Evolutionary conservation across 129 eudicot genomes (phyloP), one percentile per base, ranked within the genome.

Genomic region (Calendula officinalis): DNA sequence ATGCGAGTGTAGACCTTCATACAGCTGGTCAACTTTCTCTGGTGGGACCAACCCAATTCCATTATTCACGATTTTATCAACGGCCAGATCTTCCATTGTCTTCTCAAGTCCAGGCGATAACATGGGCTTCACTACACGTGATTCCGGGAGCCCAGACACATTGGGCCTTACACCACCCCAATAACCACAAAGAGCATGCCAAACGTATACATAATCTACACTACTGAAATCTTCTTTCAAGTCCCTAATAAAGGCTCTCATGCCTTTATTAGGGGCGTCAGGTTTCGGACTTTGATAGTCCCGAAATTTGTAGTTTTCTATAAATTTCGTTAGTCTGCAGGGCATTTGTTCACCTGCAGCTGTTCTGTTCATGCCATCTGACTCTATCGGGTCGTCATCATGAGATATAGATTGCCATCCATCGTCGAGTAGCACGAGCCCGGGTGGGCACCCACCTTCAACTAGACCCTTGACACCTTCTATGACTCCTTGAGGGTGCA

Each of bases 101-200:
- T 40, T 82, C 83, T 87, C 14, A 51, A 91, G 69, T 36, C 96
- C 96, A 52, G 83, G 82, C 0, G 98, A 84, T 74, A 87, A 62
- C 65, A 80, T 78, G 60, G 96, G 98, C 53, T 39, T 44, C 56
- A 91, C 82, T 6, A 87, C 77, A 22, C 54, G 74, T 0, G 90
- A 64, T 52, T 82, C 84, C 0, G 96, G 96, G 17, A 91, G 70
- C 38, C 90, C 85, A 1, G 72, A 40, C 3, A 72, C 78, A 55
- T 77, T 75, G 66, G 98, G 98, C 74, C 96, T 82, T 0, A 91
- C 30, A 60, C 98, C 98, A 52, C 98, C 98, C 98, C 98, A 91
- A 63, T 91, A 91, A 3, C 96, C 98, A 79, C 92, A 87, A n/a
- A 91, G 80, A 6, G 98, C 98, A 75, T 91, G 98, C 98, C 98